These are phyloP conservation scores for Tylopilus sp. DNA, from an alignment of 1,284 basidiomycete species.

Conservation along the genomic window DNA sequence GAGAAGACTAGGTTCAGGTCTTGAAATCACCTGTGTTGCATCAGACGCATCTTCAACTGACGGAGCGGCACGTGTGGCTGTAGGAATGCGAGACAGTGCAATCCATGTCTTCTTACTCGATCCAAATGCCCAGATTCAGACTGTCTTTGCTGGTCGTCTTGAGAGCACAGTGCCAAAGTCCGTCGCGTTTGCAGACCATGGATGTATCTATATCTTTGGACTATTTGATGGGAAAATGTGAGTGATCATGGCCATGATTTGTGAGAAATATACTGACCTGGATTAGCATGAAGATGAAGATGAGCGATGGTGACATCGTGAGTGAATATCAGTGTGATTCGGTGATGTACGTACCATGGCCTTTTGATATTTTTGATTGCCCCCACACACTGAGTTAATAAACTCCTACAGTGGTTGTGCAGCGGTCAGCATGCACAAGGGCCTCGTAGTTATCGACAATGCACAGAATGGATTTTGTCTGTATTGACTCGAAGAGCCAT, in stretches of 20 bases:
- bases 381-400: no score
- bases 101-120: neutral
- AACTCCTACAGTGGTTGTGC: neutral
- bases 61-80: neutral
- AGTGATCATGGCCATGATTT: neutral
- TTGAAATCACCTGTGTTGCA: neutral
- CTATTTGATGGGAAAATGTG: neutral
- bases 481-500: neutral
- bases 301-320: neutral
- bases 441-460: neutral
- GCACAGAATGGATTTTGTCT: neutral
- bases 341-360: neutral
- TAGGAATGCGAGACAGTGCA: neutral
- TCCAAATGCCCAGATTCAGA: neutral
- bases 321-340: neutral
- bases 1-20: neutral
- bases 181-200: neutral
- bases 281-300: neutral
- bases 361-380: no score
- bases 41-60: neutral
- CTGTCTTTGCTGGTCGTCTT: neutral
- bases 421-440: neutral
- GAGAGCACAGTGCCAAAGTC: neutral
- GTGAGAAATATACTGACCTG: neutral
- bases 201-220: neutral